phyloP scores from a whole-genome alignment of 2,329 filamentous ascomycete genomes.

The Penicillium sp. region DNA sequence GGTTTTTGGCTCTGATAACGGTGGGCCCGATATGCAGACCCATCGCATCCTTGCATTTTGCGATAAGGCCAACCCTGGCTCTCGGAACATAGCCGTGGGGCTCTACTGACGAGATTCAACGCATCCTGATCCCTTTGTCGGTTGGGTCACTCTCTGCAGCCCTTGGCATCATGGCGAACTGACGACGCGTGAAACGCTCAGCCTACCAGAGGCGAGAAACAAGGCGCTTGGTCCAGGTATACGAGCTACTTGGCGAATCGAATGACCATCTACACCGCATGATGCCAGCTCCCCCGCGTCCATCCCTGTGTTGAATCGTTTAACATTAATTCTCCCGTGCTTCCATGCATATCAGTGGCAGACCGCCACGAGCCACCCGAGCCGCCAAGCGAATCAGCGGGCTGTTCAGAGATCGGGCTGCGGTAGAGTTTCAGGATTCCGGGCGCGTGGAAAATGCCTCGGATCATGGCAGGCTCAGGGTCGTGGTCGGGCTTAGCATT shows the following conservation, averaged over 20 bases:
- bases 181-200: background rate
- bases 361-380: conserved; percentile 14
- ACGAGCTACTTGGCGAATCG: background rate
- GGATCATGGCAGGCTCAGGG: background rate
- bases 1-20: background rate
- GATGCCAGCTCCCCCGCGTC: background rate
- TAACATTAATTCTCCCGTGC: conserved; percentile 26
- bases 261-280: background rate
- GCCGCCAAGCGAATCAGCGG: conserved; percentile 3
- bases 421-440: conserved; percentile 3
- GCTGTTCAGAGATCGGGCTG: background rate
- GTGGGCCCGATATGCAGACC: background rate
- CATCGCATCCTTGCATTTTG: background rate
- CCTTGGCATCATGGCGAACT: background rate
- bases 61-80: background rate
- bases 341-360: conserved; percentile 29
- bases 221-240: background rate
- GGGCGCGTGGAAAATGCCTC: conserved; percentile 5
- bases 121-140: background rate
- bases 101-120: background rate
- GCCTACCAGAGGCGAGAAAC: background rate
- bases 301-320: background rate
- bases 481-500: background rate
- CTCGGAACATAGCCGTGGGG: background rate
- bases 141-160: background rate